Conservation (phyloP, 2,329 filamentous ascomycete species). For the Colletotrichum sp. region DNA sequence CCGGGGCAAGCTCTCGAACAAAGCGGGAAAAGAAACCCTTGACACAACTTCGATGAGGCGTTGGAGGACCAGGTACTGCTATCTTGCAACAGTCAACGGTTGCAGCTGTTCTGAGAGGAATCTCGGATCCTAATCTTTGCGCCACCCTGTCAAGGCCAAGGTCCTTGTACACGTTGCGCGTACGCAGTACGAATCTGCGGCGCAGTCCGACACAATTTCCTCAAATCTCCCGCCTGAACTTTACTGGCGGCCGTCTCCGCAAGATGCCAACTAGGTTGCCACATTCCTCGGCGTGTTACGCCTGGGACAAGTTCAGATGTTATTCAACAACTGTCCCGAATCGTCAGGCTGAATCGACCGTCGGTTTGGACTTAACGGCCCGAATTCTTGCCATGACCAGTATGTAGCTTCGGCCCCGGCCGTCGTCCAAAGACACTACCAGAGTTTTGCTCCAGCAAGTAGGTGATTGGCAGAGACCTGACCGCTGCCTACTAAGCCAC, state of each 20-base stretch:
- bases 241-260: background rate
- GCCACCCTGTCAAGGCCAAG: background rate
- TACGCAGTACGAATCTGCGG: background rate
- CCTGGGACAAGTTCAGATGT: background rate
- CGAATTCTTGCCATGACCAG: background rate
- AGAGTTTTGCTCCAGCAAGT: background rate
- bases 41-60: background rate
- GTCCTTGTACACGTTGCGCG: background rate
- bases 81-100: background rate
- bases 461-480: background rate
- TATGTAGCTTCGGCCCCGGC: background rate
- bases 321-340: background rate
- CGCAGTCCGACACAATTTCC: background rate
- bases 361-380: background rate
- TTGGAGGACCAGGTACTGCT: background rate
- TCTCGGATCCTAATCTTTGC: background rate
- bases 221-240: background rate
- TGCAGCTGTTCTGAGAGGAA: background rate
- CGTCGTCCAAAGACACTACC: background rate
- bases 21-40: background rate
- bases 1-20: background rate
- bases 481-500: background rate
- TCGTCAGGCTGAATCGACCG: background rate
- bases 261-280: background rate
- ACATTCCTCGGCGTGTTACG: background rate